Conservation (phyloP, 257 asterid genomes). For the Rehmannia glutinosa region DNA sequence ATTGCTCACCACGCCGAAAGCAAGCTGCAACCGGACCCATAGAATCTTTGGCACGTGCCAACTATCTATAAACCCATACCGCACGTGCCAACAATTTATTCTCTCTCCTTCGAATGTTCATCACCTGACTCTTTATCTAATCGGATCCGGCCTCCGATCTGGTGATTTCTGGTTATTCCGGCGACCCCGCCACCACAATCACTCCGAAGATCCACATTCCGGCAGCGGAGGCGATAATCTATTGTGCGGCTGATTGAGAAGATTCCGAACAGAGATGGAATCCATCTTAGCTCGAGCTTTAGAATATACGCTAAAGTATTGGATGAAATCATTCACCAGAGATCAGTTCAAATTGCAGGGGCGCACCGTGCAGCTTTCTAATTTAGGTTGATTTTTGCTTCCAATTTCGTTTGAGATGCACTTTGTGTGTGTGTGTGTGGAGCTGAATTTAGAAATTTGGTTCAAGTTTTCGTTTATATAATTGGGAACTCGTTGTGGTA, state of each 20-base stretch:
- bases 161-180: constrained; percentile 25
- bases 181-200: constrained; percentile 19
- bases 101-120: constrained; percentile 8
- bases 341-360: constrained; percentile 99
- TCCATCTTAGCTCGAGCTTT: constrained; percentile 89
- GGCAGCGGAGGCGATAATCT: neutral
- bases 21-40: constrained; percentile 21
- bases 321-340: constrained; percentile 89
- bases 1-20: constrained; percentile 36
- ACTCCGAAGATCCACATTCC: neutral
- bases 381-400: constrained; percentile 56
- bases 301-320: constrained; percentile 92
- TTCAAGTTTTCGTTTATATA: neutral
- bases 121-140: constrained; percentile 20
- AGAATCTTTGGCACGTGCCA: constrained; percentile 41
- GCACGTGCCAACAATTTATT: constrained; percentile 44
- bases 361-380: constrained; percentile 75
- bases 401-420: constrained; percentile 14
- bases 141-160: constrained; percentile 37
- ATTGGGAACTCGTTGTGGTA: constrained; percentile 26
- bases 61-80: constrained; percentile 12
- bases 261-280: constrained; percentile 51
- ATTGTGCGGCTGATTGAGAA: constrained; percentile 10
- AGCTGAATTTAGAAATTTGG: constrained; percentile 8
- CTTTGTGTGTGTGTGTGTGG: constrained; percentile 6